Base-by-base conservation (phyloP, 2,329 filamentous ascomycete genomes). In the Emmonsiellopsis sp. region DNA sequence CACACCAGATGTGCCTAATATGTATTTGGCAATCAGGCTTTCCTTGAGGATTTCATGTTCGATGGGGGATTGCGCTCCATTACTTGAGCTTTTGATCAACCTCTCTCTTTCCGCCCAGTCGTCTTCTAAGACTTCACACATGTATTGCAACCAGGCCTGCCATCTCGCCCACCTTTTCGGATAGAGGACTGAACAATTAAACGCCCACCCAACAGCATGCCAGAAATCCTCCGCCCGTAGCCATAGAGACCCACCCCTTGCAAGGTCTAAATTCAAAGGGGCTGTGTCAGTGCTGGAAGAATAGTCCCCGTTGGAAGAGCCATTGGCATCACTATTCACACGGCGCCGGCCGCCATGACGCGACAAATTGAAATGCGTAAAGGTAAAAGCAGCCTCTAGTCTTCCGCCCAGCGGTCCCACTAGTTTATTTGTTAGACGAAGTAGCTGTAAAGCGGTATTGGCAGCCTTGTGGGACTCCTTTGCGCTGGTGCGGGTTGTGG, bases 181-280 rank as follows among this genome's bases (percentile, higher is more conserved):
- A 60, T 92, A 77, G 34, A 79, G 68, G 1, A 86, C 78, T 50
- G 88, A 91, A 71, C 92, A 97, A 65, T 92, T 93, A 67, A 97
- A 90, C 0, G 88, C 86, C 93, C 93, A 97, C 3, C 92, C 93
- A 0, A 93, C 79, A 0, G 88, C 81, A 42, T 84, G 80, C 89
- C 93, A 98, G 62, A 97, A 94, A 64, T 95, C 88, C 56, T 87
- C 83, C 0, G 86, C 87, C n/a, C 81, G 79, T 13, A 73, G 74
- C 82, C 87, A 95, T 1, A 96, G 58, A 33, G 86, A 85, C 43
- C 82, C 77, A 11, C 78, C 73, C 49, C 81, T 79, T 1, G 85
- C 84, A 54, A 89, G 75, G 8, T 77, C 75, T 6, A 81, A 77
- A 42, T 76, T 73, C 37, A 90, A 70, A 8, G 73, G 70, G 45